These are phyloP conservation scores for Monilinia laxa DNA, from an alignment of 2,329 filamentous ascomycete genomes.

Conservation along the genomic window DNA sequence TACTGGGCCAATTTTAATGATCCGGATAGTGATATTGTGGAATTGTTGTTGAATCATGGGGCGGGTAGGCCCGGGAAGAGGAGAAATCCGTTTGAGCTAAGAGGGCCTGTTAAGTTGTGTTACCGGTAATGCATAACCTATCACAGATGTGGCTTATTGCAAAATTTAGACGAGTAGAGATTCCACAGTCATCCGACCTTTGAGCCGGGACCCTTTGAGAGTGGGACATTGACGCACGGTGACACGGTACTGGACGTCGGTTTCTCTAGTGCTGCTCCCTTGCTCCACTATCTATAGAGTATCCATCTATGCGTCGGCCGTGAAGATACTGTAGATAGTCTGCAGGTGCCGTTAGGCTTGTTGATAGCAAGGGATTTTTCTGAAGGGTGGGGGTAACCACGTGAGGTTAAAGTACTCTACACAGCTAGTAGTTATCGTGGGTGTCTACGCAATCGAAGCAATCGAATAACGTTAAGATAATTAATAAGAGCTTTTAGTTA, in stretches of 20 bases:
- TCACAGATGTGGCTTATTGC: background rate
- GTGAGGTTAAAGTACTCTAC: background rate
- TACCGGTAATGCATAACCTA: background rate
- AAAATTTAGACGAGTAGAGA: background rate
- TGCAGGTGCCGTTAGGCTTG: background rate
- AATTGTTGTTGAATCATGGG: conserved; percentile 29
- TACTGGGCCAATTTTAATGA: conserved; percentile 25
- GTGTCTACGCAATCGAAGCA: background rate
- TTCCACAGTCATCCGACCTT: background rate
- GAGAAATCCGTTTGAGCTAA: background rate
- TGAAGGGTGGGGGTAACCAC: background rate
- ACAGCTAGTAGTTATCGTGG: background rate
- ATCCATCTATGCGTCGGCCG: background rate
- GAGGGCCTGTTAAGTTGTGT: background rate
- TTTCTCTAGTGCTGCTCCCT: background rate
- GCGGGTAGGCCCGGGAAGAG: conserved; percentile 16
- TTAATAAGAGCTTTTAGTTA: background rate
- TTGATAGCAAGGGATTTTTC: background rate
- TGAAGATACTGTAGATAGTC: background rate
- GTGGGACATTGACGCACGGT: background rate
- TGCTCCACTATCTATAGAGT: background rate
- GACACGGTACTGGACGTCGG: background rate
- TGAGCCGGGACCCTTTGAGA: background rate
- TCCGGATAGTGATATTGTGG: conserved; percentile 21
- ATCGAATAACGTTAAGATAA: background rate